Base-by-base conservation (phyloP, 768 basidiomycete genomes). In the Tulasnella sp. region DNA sequence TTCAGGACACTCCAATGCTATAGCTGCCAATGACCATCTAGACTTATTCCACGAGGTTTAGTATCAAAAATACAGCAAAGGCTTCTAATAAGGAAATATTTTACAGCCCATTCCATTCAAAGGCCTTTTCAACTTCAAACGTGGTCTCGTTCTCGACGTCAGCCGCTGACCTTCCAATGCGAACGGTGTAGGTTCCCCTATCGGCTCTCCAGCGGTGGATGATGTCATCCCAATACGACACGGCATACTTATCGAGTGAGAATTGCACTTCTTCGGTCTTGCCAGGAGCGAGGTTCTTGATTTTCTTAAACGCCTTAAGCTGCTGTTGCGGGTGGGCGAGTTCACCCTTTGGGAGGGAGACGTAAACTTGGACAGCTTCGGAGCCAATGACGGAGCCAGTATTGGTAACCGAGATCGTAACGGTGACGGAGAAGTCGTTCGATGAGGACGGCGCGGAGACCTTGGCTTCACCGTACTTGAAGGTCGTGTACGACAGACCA, bases 401-500 rank as follows among this genome's bases (percentile, higher is more conserved):
- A 84, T 93, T 94, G 77, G 84, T 88, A 82, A 93, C 87, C 0
- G 85, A 88, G 77, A 91, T 85, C 22, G 84, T 83, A 28, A 90
- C 85, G 22, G 85, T 84, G 64, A 90, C 82, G 9, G 77, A 81
- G 81, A 90, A 80, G 83, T 75, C 83, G 37, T 41, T 24, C 18
- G 48, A 76, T 1, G 80, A 83, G 31, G 77, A 82, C 41, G 84
- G 42, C 31, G 31, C 81, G 42, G 82, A 82, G 73, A 82, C 85
- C 22, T 86, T 86, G 42, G 91, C 84, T 1, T 90, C 85, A 0
- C 88, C 88, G 54, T 92, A 88, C 2, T 85, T 84, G 84, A 95
- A 96, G 1, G 87, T 89, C 6, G 94, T 94, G 85, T 95, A 96
- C 0, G 93, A 94, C 12, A 94, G 86, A 40, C 94, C 94, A 82